Evolutionary conservation across 2,329 filamentous ascomycete species (phyloP), one percentile per base, ranked within the genome.

Genomic region (Didymella sp.): DNA sequence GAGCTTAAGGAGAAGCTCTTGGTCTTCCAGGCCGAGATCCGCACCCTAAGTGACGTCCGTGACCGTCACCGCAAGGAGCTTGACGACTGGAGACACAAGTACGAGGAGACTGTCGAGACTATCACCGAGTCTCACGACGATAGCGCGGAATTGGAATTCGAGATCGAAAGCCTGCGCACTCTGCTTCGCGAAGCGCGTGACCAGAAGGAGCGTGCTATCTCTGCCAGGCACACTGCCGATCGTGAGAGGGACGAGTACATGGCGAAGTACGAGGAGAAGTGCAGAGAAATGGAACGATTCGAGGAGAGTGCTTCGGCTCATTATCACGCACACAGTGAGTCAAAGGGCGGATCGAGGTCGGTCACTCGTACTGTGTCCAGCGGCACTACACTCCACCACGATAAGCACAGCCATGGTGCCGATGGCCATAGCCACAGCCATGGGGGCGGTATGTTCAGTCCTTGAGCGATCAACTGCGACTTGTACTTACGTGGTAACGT

Each of bases 221-320:
- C 56, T 15, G 65, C 64, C 1, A 58, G 66, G 1, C 58, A 69
- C 38, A 54, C 60, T 7, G 65, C 66, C n/a, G 65, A 69, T 31
- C 65, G 62, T 41, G 66, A 69, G 49, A 56, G 66, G 15, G 66
- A 69, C 37, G 65, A 68, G 28, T 60, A 61, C 25, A 49, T 66
- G 9, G 47, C 60, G 13, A 65, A 65, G 48, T 68, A 68, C 28
- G 65, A 69, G 28, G 65, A 69, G 56, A 69, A 69, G 55, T 68
- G 66, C 28, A 52, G 66, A 1, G 66, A 69, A 31, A 59, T 69
- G 59, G 64, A 68, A 50, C 38, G 63, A 1, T 69, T 63, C 15
- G 63, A 66, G 37, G 66, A 69, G 25, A 60, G 38, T 4, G 61
- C 61, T 1, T 51, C 59, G 15, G 60, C 52, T 15, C 56, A 65